These are phyloP conservation scores for Melastoma malabathricum DNA, from an alignment of 345 rosid genomes.

Conservation along the genomic window DNA sequence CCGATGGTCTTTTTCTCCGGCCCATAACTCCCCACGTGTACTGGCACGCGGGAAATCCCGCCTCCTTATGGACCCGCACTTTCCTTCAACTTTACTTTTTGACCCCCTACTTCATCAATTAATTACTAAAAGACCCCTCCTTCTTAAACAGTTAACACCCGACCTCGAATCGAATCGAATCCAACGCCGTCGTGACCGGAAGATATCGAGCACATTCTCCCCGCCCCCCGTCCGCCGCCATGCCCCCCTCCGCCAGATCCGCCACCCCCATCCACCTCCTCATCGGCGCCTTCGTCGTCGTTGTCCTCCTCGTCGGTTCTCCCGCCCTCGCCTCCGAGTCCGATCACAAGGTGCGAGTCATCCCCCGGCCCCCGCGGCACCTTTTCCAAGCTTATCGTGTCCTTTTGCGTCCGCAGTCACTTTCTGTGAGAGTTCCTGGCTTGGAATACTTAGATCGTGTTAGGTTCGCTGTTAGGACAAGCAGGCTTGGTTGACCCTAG, in stretches of 20 bases:
- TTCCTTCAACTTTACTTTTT: no score
- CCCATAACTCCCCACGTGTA: no score
- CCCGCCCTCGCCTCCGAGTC: slow-evolving; percentile 58
- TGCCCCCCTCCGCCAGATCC: slow-evolving; percentile 36
- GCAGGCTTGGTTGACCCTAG: no score
- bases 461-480: no score
- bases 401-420: no score
- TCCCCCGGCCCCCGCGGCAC: not conserved
- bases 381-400: not conserved
- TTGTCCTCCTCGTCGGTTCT: slow-evolving; percentile 23
- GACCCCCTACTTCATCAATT: no score
- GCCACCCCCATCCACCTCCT: slow-evolving; percentile 12
- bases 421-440: no score
- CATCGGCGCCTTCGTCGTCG: slow-evolving; percentile 9
- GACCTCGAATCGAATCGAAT: not conserved
- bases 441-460: no score
- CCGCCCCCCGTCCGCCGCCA: slow-evolving; percentile 30
- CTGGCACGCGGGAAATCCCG: no score
- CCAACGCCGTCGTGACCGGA: slow-evolving; percentile 7
- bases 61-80: no score
- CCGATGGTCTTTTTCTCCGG: no score
- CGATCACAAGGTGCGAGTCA: slow-evolving; percentile 70
- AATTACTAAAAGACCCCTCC: not conserved
- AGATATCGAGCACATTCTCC: slow-evolving; percentile 12
- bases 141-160: not conserved